phyloP scores from a whole-genome alignment of 345 rosid species.

The Cardamine resedifolia region DNA sequence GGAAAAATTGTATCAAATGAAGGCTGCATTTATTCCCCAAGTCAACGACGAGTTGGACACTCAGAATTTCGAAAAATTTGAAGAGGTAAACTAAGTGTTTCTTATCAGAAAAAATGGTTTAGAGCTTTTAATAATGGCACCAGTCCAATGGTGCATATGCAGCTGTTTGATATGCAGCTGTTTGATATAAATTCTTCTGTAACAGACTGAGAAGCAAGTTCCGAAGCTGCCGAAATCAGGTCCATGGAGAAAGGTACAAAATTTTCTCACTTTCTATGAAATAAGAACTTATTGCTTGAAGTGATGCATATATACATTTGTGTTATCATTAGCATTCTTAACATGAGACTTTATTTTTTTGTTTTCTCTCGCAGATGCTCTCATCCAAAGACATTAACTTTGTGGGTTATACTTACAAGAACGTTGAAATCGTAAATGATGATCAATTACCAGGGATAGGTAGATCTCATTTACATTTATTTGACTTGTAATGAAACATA shows the following conservation, averaged over 20 bases:
- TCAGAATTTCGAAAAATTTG: constrained; percentile 95
- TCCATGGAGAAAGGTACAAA: constrained; percentile 81
- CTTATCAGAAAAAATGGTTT: not conserved
- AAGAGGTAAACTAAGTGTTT: constrained; percentile 61
- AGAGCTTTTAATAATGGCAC: not conserved
- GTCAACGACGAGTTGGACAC: constrained; percentile 97
- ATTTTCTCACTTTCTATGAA: not conserved
- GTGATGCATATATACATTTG: not conserved
- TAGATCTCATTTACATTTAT: constrained; percentile 33
- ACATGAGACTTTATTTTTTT: constrained; percentile 8
- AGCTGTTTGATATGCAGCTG: constrained; percentile 11
- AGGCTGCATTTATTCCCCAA: constrained; percentile 95
- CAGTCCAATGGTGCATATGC: not conserved
- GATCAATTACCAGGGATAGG: constrained; percentile 91
- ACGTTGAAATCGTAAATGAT: constrained; percentile 90
- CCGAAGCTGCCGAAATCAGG: constrained; percentile 59
- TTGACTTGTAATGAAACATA: not conserved
- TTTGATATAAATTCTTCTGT: constrained; percentile 27
- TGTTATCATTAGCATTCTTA: constrained; percentile 6
- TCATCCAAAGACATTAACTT: constrained; percentile 94
- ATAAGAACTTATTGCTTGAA: not conserved
- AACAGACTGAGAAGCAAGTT: constrained; percentile 67
- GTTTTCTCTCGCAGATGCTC: constrained; percentile 64
- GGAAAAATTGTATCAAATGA: constrained; percentile 82
- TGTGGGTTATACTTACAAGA: constrained; percentile 98